These are phyloP conservation scores for Bondarzewia mesenterica DNA, from an alignment of 1,284 basidiomycete genomes.

Conservation along the genomic window DNA sequence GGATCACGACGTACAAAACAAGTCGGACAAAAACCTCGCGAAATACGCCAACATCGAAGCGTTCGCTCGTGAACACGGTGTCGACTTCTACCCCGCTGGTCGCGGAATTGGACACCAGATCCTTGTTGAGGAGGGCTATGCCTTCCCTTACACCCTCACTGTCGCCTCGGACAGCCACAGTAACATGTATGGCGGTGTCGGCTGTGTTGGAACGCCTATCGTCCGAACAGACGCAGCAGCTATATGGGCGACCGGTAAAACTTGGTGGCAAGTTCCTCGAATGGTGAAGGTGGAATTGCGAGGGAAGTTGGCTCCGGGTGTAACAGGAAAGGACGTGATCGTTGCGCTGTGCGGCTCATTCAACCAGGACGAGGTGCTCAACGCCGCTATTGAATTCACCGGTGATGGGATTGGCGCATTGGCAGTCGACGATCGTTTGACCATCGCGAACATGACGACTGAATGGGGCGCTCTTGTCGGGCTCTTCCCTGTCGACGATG, in stretches of 20 bases:
- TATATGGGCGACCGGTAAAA: slow-evolving; percentile 97
- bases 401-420: slow-evolving; percentile 85
- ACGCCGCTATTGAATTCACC: slow-evolving; percentile 96
- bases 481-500: slow-evolving; percentile 89
- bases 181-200: slow-evolving; percentile 99
- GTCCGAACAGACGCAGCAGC: slow-evolving; percentile 91
- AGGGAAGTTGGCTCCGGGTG: slow-evolving; percentile 79
- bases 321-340: slow-evolving; percentile 98
- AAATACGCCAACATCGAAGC: slow-evolving; percentile 93
- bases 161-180: slow-evolving; percentile 96
- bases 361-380: slow-evolving; percentile 96
- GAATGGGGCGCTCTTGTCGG: slow-evolving; percentile 98
- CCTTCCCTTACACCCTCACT: slow-evolving; percentile 88
- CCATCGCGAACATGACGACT: slow-evolving; percentile 98
- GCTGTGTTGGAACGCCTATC: slow-evolving; percentile 95
- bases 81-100: slow-evolving; percentile 98
- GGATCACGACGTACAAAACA: slow-evolving; percentile 99
- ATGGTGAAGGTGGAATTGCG: slow-evolving; percentile 93
- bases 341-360: slow-evolving; percentile 96
- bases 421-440: slow-evolving; percentile 86
- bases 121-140: slow-evolving; percentile 93
- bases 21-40: slow-evolving; percentile 83
- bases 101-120: slow-evolving; percentile 98
- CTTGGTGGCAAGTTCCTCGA: slow-evolving; percentile 99
- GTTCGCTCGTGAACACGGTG: slow-evolving; percentile 79